Conservation (phyloP, 2,329 filamentous ascomycete species). For the Colletotrichum abscissum region DNA sequence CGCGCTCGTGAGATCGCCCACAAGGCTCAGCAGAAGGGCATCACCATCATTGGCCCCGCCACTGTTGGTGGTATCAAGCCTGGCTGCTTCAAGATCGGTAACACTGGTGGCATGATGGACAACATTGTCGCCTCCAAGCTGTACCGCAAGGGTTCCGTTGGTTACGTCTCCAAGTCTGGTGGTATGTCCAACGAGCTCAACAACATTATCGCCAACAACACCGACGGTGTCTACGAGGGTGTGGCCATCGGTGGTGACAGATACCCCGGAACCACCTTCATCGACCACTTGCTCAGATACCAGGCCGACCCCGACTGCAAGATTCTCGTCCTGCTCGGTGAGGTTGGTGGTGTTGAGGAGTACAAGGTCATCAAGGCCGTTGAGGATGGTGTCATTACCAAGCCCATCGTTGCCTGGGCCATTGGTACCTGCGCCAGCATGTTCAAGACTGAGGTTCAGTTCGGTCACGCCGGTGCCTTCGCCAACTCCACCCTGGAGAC, state of each 20-base stretch:
- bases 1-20: slow-evolving; percentile 98
- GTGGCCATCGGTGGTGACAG: slow-evolving; percentile 99
- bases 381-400: slow-evolving; percentile 93
- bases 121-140: slow-evolving; percentile 99
- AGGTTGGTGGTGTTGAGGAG: slow-evolving; percentile 99
- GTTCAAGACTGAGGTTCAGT: slow-evolving; percentile 99
- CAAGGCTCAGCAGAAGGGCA: slow-evolving; percentile 96
- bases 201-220: slow-evolving; percentile 98
- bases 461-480: slow-evolving; percentile 97
- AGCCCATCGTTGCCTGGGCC: slow-evolving; percentile 99
- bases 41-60: slow-evolving; percentile 98
- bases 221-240: slow-evolving; percentile 98
- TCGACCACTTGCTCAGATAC: slow-evolving; percentile 97
- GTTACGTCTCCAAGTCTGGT: slow-evolving; percentile 99
- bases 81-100: slow-evolving; percentile 99
- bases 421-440: slow-evolving; percentile 99
- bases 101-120: slow-evolving; percentile 99
- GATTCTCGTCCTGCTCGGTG: slow-evolving; percentile 94
- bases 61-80: slow-evolving; percentile 99
- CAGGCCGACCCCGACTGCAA: slow-evolving; percentile 98
- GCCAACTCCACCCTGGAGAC: slow-evolving; percentile 99
- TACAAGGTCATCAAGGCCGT: slow-evolving; percentile 99
- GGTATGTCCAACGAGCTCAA: slow-evolving; percentile 99
- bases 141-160: slow-evolving; percentile 98
- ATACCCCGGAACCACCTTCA: slow-evolving; percentile 99